Evolutionary conservation across 208 protist species (phyloP).

Genomic region (Wallacemonas rigidus): DNA sequence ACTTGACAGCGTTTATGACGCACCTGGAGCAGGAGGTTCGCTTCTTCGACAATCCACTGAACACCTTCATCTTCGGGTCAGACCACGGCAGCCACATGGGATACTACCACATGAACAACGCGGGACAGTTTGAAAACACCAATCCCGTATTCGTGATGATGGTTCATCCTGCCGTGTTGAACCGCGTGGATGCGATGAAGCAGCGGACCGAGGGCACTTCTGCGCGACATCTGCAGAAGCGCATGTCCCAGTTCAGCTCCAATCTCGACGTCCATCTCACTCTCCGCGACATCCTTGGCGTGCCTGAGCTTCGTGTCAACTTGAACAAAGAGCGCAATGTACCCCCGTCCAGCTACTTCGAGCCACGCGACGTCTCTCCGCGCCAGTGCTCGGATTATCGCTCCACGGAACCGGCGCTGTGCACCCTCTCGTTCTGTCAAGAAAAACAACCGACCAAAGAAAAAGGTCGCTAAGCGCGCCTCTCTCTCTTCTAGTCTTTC

Average conservation of each 20-base stretch:
- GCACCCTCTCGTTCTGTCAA: constrained; percentile 1
- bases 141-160: constrained; percentile 42
- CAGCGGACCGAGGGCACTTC: constrained; percentile 22
- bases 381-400: constrained; percentile 12
- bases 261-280: constrained; percentile 60
- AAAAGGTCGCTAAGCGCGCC: background rate
- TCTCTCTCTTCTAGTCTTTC: constrained; percentile 11
- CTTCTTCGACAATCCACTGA: constrained; percentile 72
- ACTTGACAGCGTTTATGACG: constrained; percentile 50
- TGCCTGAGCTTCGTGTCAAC: constrained; percentile 20
- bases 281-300: constrained; percentile 50
- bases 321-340: background rate
- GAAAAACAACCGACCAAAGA: background rate
- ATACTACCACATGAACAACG: constrained; percentile 48
- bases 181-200: constrained; percentile 42
- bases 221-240: constrained; percentile 28
- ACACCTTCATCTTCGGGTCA: constrained; percentile 49
- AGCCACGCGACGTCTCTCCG: constrained; percentile 14
- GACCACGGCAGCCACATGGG: constrained; percentile 84
- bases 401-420: background rate
- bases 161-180: constrained; percentile 43
- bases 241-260: constrained; percentile 39
- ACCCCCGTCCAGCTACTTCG: constrained; percentile 44
- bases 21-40: constrained; percentile 32
- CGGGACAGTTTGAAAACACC: constrained; percentile 59